phyloP scores from a whole-genome alignment of 768 basidiomycete species.

The Collybiopsis luxurians region DNA sequence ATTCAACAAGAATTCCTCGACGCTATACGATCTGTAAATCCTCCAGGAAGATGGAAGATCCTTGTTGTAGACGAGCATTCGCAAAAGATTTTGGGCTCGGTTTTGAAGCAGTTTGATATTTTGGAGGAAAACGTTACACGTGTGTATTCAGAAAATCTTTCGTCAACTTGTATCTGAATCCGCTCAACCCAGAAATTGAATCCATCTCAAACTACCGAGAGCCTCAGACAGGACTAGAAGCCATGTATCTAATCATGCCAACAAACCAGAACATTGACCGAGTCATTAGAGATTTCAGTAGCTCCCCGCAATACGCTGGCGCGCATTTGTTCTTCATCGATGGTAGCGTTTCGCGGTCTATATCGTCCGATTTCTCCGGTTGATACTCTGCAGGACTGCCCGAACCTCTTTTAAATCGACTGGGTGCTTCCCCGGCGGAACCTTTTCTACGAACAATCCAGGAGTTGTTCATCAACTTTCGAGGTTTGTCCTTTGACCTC shows the following conservation, averaged over 20 bases:
- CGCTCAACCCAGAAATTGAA: constrained; percentile 72
- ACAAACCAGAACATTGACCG: constrained; percentile 93
- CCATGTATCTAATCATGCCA: constrained; percentile 92
- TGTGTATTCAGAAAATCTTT: constrained; percentile 39
- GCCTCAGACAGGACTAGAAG: constrained; percentile 84
- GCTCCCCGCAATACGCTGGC: constrained; percentile 64
- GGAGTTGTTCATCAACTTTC: constrained; percentile 92
- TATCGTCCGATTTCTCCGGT: background rate
- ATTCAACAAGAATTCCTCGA: constrained; percentile 72
- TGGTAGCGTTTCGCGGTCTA: constrained; percentile 37
- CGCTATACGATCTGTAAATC: constrained; percentile 82
- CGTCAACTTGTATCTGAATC: constrained; percentile 6
- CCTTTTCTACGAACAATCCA: constrained; percentile 73
- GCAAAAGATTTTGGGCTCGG: constrained; percentile 76
- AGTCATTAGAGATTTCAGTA: constrained; percentile 79
- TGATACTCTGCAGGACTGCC: constrained; percentile 52
- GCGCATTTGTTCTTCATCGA: constrained; percentile 95
- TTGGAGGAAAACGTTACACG: constrained; percentile 95
- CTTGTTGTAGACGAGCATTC: constrained; percentile 95
- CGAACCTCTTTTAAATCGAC: constrained; percentile 71
- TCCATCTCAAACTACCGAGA: constrained; percentile 80
- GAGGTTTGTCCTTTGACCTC: constrained; percentile 55
- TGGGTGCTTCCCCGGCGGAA: constrained; percentile 75
- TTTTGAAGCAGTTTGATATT: constrained; percentile 92
- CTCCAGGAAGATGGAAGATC: constrained; percentile 93